Conservation (phyloP, 257 asterid species). For the Ajuga chamaepitys region DNA sequence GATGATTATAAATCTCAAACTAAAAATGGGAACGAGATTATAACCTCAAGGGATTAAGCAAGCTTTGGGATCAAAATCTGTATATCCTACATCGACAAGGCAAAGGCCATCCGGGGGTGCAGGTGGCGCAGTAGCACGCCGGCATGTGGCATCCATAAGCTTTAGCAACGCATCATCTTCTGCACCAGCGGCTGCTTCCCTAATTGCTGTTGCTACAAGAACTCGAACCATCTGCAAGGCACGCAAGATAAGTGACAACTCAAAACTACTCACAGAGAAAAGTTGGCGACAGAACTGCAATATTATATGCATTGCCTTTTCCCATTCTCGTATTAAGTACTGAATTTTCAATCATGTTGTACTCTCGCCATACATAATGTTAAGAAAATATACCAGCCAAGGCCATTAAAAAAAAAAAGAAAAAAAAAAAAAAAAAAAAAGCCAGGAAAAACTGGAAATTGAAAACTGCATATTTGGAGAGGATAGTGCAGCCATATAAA, state of each 20-base stretch:
- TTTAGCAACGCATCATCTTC: slow-evolving; percentile 65
- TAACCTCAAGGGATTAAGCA: slow-evolving; percentile 56
- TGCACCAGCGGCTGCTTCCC: slow-evolving; percentile 98
- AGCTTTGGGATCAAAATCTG: slow-evolving; percentile 42
- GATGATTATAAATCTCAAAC: background rate
- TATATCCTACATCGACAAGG: slow-evolving; percentile 81
- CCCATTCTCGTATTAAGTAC: background rate
- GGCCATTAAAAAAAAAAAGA: too few species aligned
- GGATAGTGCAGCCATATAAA: background rate
- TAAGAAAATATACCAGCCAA: background rate
- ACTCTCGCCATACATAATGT: background rate
- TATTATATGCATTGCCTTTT: background rate
- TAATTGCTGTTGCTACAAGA: slow-evolving; percentile 80
- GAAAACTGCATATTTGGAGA: background rate
- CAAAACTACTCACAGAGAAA: background rate
- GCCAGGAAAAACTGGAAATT: background rate
- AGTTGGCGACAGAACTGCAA: background rate
- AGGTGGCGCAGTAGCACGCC: slow-evolving; percentile 98
- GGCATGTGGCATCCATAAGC: slow-evolving; percentile 88
- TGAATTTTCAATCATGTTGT: background rate
- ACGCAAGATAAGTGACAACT: background rate
- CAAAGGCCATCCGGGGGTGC: slow-evolving; percentile 97
- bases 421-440: too few species aligned
- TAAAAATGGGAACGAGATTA: background rate
- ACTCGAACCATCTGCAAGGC: slow-evolving; percentile 84